Evolutionary conservation across 106 monocot species (phyloP).

Genomic region (Phalaenopsis aphrodite): DNA sequence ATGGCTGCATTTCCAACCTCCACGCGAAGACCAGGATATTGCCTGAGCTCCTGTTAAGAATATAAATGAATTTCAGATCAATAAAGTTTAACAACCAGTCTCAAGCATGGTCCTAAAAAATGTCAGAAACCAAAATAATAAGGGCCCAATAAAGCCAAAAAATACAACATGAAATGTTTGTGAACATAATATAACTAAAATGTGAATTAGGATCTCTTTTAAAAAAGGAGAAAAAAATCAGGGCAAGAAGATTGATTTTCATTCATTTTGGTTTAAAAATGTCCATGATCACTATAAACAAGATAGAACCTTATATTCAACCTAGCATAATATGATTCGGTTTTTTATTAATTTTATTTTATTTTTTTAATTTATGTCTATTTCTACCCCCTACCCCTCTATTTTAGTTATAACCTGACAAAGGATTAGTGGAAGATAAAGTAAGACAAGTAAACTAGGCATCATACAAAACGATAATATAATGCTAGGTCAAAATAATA

Average conservation of each 20-base stretch:
- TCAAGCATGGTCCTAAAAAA: background rate
- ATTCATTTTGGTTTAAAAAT: background rate
- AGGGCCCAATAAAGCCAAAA: background rate
- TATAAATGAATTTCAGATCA: background rate
- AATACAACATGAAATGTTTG: background rate
- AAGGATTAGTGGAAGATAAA: too few relatives aligned
- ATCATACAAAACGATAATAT: too few relatives aligned
- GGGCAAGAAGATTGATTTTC: too few relatives aligned
- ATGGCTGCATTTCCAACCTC: conserved; percentile 73
- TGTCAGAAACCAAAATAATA: background rate
- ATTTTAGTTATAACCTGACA: too few relatives aligned
- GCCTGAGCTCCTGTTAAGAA: conserved; percentile 52
- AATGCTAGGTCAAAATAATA: too few relatives aligned
- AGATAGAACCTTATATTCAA: background rate
- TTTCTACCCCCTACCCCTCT: too few relatives aligned
- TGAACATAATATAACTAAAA: background rate
- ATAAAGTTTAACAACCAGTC: background rate
- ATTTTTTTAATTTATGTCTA: too few relatives aligned
- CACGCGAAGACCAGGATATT: conserved; percentile 68
- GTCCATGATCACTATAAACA: background rate
- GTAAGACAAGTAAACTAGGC: too few relatives aligned
- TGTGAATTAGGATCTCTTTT: background rate
- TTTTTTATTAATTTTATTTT: too few relatives aligned
- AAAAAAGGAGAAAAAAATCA: background rate
- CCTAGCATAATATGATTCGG: background rate